Base-by-base conservation (phyloP, 2,329 filamentous ascomycete genomes). In the Stemphylium vesicarium region DNA sequence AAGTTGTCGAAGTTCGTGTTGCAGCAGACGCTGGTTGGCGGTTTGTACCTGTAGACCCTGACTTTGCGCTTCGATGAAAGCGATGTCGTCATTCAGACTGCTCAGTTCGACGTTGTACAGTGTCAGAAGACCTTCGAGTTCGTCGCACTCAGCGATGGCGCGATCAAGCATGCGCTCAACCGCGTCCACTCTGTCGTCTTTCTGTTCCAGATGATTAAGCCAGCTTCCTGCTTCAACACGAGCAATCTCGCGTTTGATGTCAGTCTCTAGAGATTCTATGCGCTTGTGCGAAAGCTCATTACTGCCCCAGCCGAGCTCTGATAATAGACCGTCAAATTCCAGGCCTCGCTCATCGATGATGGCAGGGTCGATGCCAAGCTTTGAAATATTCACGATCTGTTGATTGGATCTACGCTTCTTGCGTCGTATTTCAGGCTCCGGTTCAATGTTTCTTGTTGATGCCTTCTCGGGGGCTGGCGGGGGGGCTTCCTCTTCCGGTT, bases 31-130 rank as follows among this genome's bases (percentile, higher is more conserved):
- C 74, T 99, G 95, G 68, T 99, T 99, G 36, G 95, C 92, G 16
- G 94, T 94, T 76, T 98, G 95, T 6, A 99, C 94, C 70, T 99
- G 95, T 41, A 99, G 80, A 80, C 95, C 95, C 77, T 99, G 94
- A 6, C 92, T 93, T 76, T 99, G 95, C 2, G 95, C 92, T 78
- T 99, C 95, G 62, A 99, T 98, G 72, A 96, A 98, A 3, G 92
- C 88, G 65, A 99, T 96, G 68, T 99, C 95, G 44, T 98, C 94
- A 52, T 93, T 92, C 26, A 99, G 82, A 43, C 93, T 98, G 69
- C 22, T 56, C 6, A 99, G 82, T 75, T 99, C 95, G 22, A 98
- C 95, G 41, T 91, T 91, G 75, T 99, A 99, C 31, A 99, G 79
- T 0, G 95, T 99, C 47, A 99, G 80, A 35, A 99, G 82, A 56